phyloP scores from a whole-genome alignment of 75 land plant species.

The Ceratopteris richardii region DNA sequence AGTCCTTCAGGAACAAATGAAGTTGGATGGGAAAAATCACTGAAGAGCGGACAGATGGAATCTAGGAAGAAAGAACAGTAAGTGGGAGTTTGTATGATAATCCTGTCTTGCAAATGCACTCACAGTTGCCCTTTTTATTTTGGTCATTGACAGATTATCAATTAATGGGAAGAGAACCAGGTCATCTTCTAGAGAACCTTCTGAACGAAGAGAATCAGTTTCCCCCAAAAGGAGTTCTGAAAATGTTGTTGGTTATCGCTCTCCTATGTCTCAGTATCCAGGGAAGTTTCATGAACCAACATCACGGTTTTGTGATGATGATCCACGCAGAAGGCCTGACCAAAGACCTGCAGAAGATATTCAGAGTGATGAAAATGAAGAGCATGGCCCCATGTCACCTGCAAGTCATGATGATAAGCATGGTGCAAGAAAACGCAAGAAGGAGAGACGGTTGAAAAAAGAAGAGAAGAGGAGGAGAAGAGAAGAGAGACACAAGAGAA shows the following conservation, averaged over 20 bases:
- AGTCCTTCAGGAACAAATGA: too few species aligned
- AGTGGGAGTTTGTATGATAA: neutral
- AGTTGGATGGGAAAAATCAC: neutral
- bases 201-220: too few species aligned
- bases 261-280: neutral
- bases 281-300: neutral
- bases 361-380: slow-evolving; percentile 21
- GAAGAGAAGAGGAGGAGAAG: slow-evolving; percentile 61
- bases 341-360: neutral
- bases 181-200: neutral
- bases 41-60: neutral
- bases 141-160: neutral
- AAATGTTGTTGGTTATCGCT: neutral
- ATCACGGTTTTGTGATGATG: slow-evolving; percentile 4
- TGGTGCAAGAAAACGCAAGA: slow-evolving; percentile 59
- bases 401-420: slow-evolving; percentile 27
- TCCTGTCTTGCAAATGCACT: neutral
- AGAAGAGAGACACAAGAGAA: slow-evolving; percentile 64
- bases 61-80: neutral
- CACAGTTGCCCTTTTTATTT: neutral
- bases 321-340: neutral
- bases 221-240: neutral
- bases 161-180: neutral
- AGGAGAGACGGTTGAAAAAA: slow-evolving; percentile 57
- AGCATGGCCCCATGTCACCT: slow-evolving; percentile 35